These are phyloP conservation scores for Phytophthora cajani DNA, from an alignment of 352 stramenopile genomes.

Conservation along the genomic window DNA sequence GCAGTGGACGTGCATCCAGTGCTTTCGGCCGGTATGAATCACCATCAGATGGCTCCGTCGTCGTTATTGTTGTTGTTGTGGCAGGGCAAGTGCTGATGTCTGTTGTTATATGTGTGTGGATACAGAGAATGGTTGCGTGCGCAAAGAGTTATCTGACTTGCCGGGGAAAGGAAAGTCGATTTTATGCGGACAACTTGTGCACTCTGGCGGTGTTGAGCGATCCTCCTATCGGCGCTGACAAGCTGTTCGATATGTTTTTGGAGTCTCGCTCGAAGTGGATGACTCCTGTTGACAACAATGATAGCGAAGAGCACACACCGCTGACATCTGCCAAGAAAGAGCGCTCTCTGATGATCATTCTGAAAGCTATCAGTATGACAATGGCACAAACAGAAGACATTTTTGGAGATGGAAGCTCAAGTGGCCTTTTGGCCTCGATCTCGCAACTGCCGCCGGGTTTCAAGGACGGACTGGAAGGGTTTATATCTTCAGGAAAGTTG, in stretches of 20 bases:
- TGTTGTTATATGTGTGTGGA: conserved; percentile 5
- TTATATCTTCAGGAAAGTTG: conserved; percentile 43
- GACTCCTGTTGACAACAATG: conserved; percentile 16
- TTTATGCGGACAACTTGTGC: conserved; percentile 76
- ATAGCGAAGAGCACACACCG: conserved; percentile 11
- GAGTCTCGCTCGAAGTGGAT: conserved; percentile 66
- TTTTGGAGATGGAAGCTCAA: conserved; percentile 42
- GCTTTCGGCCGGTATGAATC: conserved; percentile 58
- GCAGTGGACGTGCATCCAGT: conserved; percentile 72
- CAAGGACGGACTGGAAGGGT: conserved; percentile 33
- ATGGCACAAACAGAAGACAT: conserved; percentile 64
- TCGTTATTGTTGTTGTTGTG: conserved; percentile 2
- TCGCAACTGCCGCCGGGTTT: conserved; percentile 35
- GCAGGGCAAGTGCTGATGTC: conserved; percentile 4
- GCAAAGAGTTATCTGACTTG: conserved; percentile 60
- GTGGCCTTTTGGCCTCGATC: conserved; percentile 34
- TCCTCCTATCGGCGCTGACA: conserved; percentile 29
- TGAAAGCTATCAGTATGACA: conserved; percentile 67
- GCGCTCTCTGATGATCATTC: conserved; percentile 53
- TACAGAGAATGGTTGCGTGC: conserved; percentile 54
- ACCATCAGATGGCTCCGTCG: neutral
- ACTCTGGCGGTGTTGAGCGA: conserved; percentile 51
- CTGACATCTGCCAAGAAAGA: conserved; percentile 33
- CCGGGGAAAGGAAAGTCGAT: conserved; percentile 55
- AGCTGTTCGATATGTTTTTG: conserved; percentile 58